Evolutionary conservation across 2,329 filamentous ascomycete species (phyloP), one percentile per base, ranked within the genome.

Genomic region (Colletotrichum sp.): DNA sequence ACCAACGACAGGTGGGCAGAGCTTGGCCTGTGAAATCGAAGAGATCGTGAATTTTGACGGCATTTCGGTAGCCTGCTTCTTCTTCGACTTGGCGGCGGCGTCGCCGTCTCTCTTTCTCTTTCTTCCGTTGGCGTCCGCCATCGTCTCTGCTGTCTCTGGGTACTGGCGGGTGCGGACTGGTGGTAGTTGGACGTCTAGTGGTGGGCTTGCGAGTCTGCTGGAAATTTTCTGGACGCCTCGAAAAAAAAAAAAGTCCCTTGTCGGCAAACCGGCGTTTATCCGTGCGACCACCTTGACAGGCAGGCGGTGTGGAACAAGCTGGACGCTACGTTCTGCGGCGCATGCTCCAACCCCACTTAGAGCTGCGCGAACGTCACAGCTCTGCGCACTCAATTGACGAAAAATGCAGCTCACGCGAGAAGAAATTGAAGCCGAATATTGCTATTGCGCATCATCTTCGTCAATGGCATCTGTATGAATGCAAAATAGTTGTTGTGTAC

Each of bases 1-100:
- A 91, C 89, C 89, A 83, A 91, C 85, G 32, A 91, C 85, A 4
- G 90, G 90, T 25, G 90, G 89, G 80, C 86, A 90, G 78, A 84
- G 84, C 77, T 86, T 86, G 22, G 86, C 84, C 74, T 84, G 84
- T 30, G 88, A 83, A 16, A 90, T 80, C 3, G 89, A 86, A 36
- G 88, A 86, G 34, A 92, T 85, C 57, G 84, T 87, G 70, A 89
- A 84, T 39, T 82, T 85, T 29, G 84, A 77, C 64, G 84, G 80
- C 19, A 84, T 78, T 52, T 81, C 68, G 59, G 82, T 79, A 15
- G 72, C 72, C 15, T 89, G 87, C 83, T 91, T 91, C 82, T 88
- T 92, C 78, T 89, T 88, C 29, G 86, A 83, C 72, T 87, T 87
- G 3, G 83, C 81, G 4, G 82, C 80, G 52, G 83, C 80, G 13